Percentiles rank a stretch among this genome's conserved stretches.
Evolutionary conservation across 495 filamentous ascomycete genomes (phyloP).

Genomic region (Tuber magnatum): DNA sequence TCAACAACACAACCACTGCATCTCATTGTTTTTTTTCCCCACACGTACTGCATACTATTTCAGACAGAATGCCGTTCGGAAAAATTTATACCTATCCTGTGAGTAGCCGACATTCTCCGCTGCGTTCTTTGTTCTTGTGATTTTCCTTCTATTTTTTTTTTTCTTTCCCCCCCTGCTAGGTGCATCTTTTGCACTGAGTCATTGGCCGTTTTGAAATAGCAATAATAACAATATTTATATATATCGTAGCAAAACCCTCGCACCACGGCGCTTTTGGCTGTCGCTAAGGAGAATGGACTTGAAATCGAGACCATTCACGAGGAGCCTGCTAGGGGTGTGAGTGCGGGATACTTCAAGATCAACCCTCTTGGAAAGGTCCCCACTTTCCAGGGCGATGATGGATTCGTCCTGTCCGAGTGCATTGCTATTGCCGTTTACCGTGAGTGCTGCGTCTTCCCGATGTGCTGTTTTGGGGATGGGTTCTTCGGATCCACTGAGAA

Average conservation of each 20-base stretch:
- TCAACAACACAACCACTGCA: slow-evolving; percentile 29
- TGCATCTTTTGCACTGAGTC: slow-evolving; percentile 12
- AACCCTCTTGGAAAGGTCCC: slow-evolving; percentile 87
- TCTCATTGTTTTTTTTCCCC: slow-evolving; percentile 12
- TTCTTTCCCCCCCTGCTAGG: no score
- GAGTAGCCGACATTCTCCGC: slow-evolving; percentile 43
- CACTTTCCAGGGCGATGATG: slow-evolving; percentile 86
- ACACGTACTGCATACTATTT: slow-evolving; percentile 17
- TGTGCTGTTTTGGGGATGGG: slow-evolving; percentile 1
- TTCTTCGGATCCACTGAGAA: neutral
- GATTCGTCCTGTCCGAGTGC: slow-evolving; percentile 77
- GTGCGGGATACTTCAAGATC: slow-evolving; percentile 69
- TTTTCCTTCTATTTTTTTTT: slow-evolving; percentile 7
- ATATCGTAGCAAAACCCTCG: slow-evolving; percentile 69
- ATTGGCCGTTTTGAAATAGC: slow-evolving; percentile 21
- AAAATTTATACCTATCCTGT: slow-evolving; percentile 87
- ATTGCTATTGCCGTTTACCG: slow-evolving; percentile 96
- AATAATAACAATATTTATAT: slow-evolving; percentile 23
- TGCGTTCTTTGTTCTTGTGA: slow-evolving; percentile 4
- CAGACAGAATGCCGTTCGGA: slow-evolving; percentile 75
- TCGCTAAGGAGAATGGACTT: slow-evolving; percentile 92
- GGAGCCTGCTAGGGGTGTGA: slow-evolving; percentile 53
- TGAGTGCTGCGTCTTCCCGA: slow-evolving; percentile 50
- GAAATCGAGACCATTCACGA: slow-evolving; percentile 76
- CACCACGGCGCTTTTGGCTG: slow-evolving; percentile 75